Evolutionary conservation across 2,329 filamentous ascomycete genomes (phyloP), one percentile per base, ranked within the genome.

Genomic region (Zymoseptoria ardabiliae): DNA sequence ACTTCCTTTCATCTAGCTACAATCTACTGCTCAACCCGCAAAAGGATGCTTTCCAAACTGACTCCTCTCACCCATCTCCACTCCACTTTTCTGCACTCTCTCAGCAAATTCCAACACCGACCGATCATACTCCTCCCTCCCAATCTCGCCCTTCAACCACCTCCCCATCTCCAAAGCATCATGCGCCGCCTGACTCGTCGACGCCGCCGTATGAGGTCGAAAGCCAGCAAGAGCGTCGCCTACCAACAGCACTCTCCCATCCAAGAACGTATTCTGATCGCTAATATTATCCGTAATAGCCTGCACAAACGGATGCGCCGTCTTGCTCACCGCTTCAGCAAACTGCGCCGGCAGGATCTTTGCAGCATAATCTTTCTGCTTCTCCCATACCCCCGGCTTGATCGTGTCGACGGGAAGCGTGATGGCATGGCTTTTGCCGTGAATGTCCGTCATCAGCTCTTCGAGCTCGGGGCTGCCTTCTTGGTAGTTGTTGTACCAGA

Each of bases 151-250:
- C 7, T 68, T 62, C 59, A 77, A 68, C 61, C 76, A 73, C 58
- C 73, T 70, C 1, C 70, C 77, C 13, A 80, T 61, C 4, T 69
- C 70, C 63, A 77, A 65, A 3, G 75, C 75, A 64, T 80, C 76
- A 50, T 74, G 75, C 2, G 77, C 78, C 4, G 77, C 77, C 62
- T 81, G 78, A 23, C 77, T 76, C 1, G 78, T 79, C 17, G 77
- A 78, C 21, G 74, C 72, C 0, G 74, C 79, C 2, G 76, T 73
- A 60, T 81, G 78, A 5, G 79, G 78, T 51, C 79, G 65, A 30
- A 80, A 77, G 1, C 76, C 73, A 0, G 77, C 74, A 20, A 80
- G 65, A 0, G 78, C 75, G 65, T 81, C 79, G 0, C 78, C 79
- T 2, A 80, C 74, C 9, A 81, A 63, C 17, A 80, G 57, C 2